Percentiles rank a stretch among this genome's conserved stretches.
Evolutionary conservation across 2,329 filamentous ascomycete genomes (phyloP).

Genomic region (Domatiomyces globalis): DNA sequence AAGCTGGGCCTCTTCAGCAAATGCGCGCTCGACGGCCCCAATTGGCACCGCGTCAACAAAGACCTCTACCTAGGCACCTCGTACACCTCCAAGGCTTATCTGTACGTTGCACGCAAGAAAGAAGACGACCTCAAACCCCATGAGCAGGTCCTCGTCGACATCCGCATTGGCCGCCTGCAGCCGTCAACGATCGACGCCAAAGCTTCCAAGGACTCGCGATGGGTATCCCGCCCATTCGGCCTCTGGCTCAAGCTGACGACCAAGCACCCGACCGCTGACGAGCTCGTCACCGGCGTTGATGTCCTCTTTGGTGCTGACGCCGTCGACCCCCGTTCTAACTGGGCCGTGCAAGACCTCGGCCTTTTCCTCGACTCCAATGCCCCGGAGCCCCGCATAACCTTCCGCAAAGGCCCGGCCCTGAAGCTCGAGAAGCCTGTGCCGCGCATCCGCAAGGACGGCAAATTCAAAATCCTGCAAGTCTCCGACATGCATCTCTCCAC

Average conservation of each 20-base stretch:
- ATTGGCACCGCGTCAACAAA: conserved; percentile 79
- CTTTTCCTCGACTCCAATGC: conserved; percentile 54
- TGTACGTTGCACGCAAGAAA: conserved; percentile 70
- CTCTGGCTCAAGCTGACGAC: conserved; percentile 69
- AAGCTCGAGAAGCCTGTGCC: conserved; percentile 56
- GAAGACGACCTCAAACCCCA: conserved; percentile 64
- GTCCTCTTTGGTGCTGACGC: conserved; percentile 83
- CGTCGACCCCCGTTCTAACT: conserved; percentile 73
- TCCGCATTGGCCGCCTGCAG: conserved; percentile 59
- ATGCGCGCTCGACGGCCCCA: conserved; percentile 56
- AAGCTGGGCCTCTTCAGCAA: conserved; percentile 58
- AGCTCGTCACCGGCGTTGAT: conserved; percentile 66
- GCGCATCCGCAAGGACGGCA: conserved; percentile 72
- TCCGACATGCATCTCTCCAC: conserved; percentile 92
- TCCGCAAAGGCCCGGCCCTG: conserved; percentile 54
- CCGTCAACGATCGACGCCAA: conserved; percentile 45
- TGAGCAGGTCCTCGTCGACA: conserved; percentile 67
- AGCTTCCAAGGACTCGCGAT: conserved; percentile 46
- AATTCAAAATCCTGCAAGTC: conserved; percentile 94
- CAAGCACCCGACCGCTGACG: conserved; percentile 59
- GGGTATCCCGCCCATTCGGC: conserved; percentile 64
- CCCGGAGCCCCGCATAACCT: conserved; percentile 59
- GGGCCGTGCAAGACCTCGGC: conserved; percentile 62
- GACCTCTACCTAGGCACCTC: conserved; percentile 66
- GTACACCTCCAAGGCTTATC: conserved; percentile 62